Conservation (phyloP, 495 filamentous ascomycete genomes). For the Penicillium chermesinum region DNA sequence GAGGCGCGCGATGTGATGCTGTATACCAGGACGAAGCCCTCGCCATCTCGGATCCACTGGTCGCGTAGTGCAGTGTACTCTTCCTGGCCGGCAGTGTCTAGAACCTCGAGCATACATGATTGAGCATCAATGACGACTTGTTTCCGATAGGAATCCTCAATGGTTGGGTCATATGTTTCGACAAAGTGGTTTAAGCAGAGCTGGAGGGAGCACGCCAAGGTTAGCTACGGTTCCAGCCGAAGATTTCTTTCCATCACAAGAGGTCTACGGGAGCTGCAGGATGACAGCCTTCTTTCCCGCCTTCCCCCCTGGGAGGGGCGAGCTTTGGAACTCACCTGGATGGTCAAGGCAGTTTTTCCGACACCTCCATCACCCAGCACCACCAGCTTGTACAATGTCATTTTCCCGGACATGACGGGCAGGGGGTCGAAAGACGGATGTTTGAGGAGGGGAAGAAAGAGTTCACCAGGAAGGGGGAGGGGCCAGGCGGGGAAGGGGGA, state of each 20-base stretch:
- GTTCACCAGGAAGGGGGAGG: neutral
- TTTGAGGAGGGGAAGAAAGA: constrained; percentile 9
- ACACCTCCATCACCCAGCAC: constrained; percentile 92
- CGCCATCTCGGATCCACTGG: constrained; percentile 97
- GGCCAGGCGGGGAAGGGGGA: neutral
- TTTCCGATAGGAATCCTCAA: constrained; percentile 96
- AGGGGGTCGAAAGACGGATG: constrained; percentile 1
- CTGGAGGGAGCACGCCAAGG: constrained; percentile 33
- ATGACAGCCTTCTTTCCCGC: neutral
- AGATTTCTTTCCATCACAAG: too few relatives aligned
- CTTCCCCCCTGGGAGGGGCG: neutral
- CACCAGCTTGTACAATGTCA: constrained; percentile 98
- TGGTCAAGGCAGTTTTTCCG: constrained; percentile 95
- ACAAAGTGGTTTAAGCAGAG: constrained; percentile 75
- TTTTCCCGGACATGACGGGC: constrained; percentile 65
- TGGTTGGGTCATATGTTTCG: constrained; percentile 92
- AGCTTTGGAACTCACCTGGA: constrained; percentile 64
- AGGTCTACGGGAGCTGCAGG: too few relatives aligned
- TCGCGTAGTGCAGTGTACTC: constrained; percentile 96
- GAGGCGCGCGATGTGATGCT: constrained; percentile 95
- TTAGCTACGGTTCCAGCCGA: neutral
- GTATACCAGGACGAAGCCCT: constrained; percentile 96
- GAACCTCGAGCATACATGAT: constrained; percentile 96
- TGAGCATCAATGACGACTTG: constrained; percentile 96
- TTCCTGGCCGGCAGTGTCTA: constrained; percentile 98